Evolutionary conservation across 306 rosid genomes (phyloP), one percentile per base, ranked within the genome.

Genomic region (Cyamopsis tetragonoloba): DNA sequence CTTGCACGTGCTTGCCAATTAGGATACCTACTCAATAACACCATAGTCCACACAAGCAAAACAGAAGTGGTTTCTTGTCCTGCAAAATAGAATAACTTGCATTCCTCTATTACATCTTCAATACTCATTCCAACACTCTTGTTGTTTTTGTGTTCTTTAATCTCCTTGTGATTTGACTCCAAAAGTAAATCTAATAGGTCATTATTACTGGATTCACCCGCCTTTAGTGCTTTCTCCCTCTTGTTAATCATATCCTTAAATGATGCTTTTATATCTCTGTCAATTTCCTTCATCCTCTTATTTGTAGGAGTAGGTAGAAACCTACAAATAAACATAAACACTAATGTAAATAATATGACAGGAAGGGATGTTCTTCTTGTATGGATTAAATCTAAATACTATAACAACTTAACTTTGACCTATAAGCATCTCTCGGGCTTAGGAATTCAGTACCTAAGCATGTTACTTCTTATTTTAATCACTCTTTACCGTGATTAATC

Each of bases 51-150:
- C 41, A 82, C 73, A 6, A 87, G 79, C 22, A 82, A 44, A 3
- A 9, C 56, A 0, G 89, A 77, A 2, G 88, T 84, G 14, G 93
- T 84, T 12, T 84, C 93, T 44, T 87, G 88, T 6, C 89, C 89
- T 4, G 83, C 87, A 39, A 85, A 42, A 80, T 85, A 85, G 70
- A 85, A 82, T 26, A 60, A 3, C 32, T 85, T 82, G 77, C 86
- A 87, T 63, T 87, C 91, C 13, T 61, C 18, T 34, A 27, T 54
- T 2, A 84, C 74, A 10, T 84, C 84, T n/a, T 81, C 63, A 20
- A 78, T 70, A n/a, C 49, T 82, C 83, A 85, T 77, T 35, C 90
- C 87, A 43, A 44, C 41, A 28, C 69, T 70, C 26, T 67, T 82
- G 5, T 61, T 66, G 47, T 61, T 65, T 26, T 69, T 74, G 9